Evolutionary conservation across 1,284 basidiomycete genomes (phyloP), one percentile per base, ranked within the genome.

Genomic region (Apiotrichum mycotoxinovorans): DNA sequence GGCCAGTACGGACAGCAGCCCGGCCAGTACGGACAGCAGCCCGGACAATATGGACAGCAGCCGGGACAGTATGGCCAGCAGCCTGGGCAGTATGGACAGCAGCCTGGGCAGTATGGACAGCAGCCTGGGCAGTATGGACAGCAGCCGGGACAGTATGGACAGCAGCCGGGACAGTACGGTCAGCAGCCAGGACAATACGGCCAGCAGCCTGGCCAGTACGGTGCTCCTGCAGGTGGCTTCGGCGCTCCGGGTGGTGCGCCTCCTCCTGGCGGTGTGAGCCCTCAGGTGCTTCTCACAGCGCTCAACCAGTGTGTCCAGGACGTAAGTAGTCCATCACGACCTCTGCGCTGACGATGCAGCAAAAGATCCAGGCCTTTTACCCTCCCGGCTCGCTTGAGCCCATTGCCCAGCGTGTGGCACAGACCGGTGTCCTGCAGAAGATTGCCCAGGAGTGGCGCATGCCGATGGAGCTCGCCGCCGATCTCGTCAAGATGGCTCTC

Each of bases 311-410:
- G 76, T 66, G 78, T 79, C 33, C 66, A 71, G 57, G 79, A 80
- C 57, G 74, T 76, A 43, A 68, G 72, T 66, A 14, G 2, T 10
- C n/a, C 1, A 9, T 5, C 20, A 3, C 33, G 17, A 18, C 4
- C 0, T n/a, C 30, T 9, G 3, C 5, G 35, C 52, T 57, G 22
- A 52, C 45, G n/a, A 26, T 45, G 18, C 58, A 78, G 68, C 79
- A 80, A 75, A 67, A 72, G 43, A 66, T 80, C 53, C 67, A 71
- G 54, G 72, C 77, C 0, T 80, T 80, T 69, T 80, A 79, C 69
- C 78, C 77, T 11, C 79, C 71, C 0, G 75, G 76, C 3, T 67
- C 67, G 11, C 67, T 79, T 40, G 74, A 79, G 57, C 69, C 65
- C 43, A 74, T 80, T 59, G 79, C 78, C 1, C 69, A 75, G 53